phyloP scores from a whole-genome alignment of 495 filamentous ascomycete species.

The Penicillium bialowiezense region DNA sequence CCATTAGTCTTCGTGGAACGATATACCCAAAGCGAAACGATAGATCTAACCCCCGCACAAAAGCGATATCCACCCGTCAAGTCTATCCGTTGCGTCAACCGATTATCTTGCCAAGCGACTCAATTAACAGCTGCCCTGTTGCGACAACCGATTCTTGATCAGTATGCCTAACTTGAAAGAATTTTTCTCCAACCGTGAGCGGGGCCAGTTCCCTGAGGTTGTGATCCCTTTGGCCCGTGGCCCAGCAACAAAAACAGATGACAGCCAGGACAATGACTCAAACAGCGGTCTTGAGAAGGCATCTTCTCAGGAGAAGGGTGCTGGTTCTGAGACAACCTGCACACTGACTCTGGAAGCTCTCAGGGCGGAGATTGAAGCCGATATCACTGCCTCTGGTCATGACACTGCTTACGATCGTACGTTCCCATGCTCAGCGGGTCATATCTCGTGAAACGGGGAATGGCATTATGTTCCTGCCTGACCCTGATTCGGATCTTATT shows the following conservation, averaged over 20 bases:
- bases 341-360: conserved; percentile 47
- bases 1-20: background rate
- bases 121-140: conserved; percentile 6
- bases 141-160: background rate
- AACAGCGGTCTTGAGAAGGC: conserved; percentile 27
- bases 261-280: conserved; percentile 13
- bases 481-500: conserved; percentile 10
- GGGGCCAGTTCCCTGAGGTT: conserved; percentile 42
- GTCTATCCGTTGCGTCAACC: conserved; percentile 5
- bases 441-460: background rate
- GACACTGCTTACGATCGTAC: conserved; percentile 55
- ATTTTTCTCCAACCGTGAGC: conserved; percentile 42
- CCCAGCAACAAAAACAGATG: conserved; percentile 14
- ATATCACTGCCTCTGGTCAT: conserved; percentile 42
- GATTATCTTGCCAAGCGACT: conserved; percentile 5
- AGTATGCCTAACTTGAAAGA: conserved; percentile 33
- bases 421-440: conserved; percentile 18
- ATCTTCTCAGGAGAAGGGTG: conserved; percentile 31
- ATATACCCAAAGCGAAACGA: background rate
- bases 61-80: background rate
- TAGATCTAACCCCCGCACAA: conserved; percentile 5
- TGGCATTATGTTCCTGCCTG: background rate
- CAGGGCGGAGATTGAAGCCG: conserved; percentile 46
- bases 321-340: conserved; percentile 23
- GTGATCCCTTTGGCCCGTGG: conserved; percentile 41